phyloP scores from a whole-genome alignment of 441 rosid genomes.

The Hura crepitans region DNA sequence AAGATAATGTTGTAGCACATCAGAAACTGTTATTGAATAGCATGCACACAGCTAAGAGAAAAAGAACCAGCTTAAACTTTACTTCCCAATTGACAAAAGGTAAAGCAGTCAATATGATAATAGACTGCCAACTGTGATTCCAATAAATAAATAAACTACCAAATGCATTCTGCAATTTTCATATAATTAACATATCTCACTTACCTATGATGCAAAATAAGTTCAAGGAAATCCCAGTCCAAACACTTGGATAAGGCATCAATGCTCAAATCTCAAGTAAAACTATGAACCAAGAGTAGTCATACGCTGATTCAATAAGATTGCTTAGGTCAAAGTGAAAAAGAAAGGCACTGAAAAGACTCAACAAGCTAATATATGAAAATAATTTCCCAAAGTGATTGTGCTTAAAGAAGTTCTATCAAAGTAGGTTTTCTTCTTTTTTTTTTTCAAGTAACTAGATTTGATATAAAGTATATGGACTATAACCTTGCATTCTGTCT shows the following conservation, averaged over 20 bases:
- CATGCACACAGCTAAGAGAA: neutral
- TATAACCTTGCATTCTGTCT: conserved; percentile 84
- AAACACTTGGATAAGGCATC: neutral
- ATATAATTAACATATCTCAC: neutral
- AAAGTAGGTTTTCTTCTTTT: neutral
- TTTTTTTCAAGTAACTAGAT: neutral
- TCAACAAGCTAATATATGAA: neutral
- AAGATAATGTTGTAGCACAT: conserved; percentile 19
- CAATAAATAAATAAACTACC: neutral
- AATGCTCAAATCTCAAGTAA: neutral
- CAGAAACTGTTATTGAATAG: conserved; percentile 11
- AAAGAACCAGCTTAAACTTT: neutral
- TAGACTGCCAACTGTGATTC: neutral
- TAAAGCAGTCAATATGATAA: neutral
- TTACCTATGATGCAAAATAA: conserved; percentile 6
- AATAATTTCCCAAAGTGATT: neutral
- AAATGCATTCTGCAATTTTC: neutral
- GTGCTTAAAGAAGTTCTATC: neutral
- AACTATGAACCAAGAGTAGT: neutral
- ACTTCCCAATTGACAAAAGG: neutral
- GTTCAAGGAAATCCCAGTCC: conserved; percentile 1
- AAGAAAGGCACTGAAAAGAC: neutral
- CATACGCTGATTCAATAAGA: neutral
- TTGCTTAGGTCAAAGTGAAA: neutral
- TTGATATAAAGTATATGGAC: neutral